phyloP scores from a whole-genome alignment of 345 rosid genomes.

The Eucalyptus sp. region DNA sequence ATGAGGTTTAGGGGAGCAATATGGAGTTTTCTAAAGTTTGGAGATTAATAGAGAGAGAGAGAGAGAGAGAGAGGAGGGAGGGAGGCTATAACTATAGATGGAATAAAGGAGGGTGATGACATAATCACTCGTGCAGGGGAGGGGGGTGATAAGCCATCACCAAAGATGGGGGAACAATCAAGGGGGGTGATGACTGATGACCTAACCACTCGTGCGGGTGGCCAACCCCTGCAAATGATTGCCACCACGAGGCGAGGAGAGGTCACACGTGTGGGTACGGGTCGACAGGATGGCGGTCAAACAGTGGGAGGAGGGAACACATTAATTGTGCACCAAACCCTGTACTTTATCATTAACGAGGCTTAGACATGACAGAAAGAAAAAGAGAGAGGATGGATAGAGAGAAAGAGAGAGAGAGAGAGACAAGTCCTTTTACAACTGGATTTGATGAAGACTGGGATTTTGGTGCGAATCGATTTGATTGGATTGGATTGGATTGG shows the following conservation, averaged over 20 bases:
- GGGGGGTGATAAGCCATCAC: neutral
- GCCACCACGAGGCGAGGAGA: neutral
- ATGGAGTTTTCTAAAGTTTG: neutral
- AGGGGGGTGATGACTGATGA: neutral
- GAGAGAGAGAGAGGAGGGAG: neutral
- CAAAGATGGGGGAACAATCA: neutral
- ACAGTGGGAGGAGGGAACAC: neutral
- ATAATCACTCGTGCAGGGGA: neutral
- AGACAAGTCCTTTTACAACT: neutral
- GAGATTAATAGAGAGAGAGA: neutral
- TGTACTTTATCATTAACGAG: neutral
- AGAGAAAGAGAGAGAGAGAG: neutral
- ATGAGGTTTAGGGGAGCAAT: neutral
- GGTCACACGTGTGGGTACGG: neutral
- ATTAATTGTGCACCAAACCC: neutral
- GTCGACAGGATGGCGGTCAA: neutral
- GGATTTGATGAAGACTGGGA: neutral
- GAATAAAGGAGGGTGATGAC: neutral
- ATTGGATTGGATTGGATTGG: neutral
- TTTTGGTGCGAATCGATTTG: neutral
- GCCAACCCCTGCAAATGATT: neutral
- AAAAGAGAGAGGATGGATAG: neutral
- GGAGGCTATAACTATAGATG: neutral
- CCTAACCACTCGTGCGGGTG: constrained; percentile 1
- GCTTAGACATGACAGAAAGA: neutral